A percentile compares a stretch with the other conserved stretches of the same genome.
These are phyloP conservation scores for Picochlorum costavermella DNA, from an alignment of 139 green algal genomes.

Conservation along the genomic window DNA sequence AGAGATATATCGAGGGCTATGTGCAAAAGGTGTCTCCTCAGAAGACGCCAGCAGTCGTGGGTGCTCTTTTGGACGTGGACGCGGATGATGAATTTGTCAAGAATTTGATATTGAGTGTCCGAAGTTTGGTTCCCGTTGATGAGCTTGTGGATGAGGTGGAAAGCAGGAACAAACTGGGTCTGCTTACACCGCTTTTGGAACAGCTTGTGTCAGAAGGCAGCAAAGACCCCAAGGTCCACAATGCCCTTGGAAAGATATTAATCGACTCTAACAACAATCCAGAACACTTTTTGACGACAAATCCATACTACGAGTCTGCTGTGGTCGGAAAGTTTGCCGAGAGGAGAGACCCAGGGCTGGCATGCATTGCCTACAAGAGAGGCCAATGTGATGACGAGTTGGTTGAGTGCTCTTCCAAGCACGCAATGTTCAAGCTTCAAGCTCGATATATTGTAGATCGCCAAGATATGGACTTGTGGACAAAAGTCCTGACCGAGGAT, in stretches of 20 bases:
- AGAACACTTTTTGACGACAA: slow-evolving; percentile 99
- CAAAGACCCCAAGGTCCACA: slow-evolving; percentile 92
- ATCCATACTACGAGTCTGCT: slow-evolving; percentile 95
- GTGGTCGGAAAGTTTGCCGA: slow-evolving; percentile 87
- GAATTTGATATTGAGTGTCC: slow-evolving; percentile 97
- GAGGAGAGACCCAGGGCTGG: slow-evolving; percentile 94
- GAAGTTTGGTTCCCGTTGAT: slow-evolving; percentile 81
- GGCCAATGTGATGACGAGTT: slow-evolving; percentile 94
- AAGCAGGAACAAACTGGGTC: slow-evolving; percentile 84
- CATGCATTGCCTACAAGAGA: slow-evolving; percentile 93
- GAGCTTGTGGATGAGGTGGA: slow-evolving; percentile 50
- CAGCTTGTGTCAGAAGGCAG: slow-evolving; percentile 91
- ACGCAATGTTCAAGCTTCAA: slow-evolving; percentile 97
- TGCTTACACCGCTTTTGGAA: slow-evolving; percentile 96
- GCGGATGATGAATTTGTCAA: slow-evolving; percentile 92
- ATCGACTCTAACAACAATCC: slow-evolving; percentile 99
- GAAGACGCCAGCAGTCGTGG: slow-evolving; percentile 76
- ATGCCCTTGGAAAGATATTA: slow-evolving; percentile 98
- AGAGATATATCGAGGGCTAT: slow-evolving; percentile 98
- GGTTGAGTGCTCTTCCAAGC: slow-evolving; percentile 91
- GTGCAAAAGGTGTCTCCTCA: slow-evolving; percentile 90
- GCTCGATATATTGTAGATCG: slow-evolving; percentile 94
- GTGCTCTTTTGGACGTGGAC: slow-evolving; percentile 92
- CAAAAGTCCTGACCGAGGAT: slow-evolving; percentile 76
- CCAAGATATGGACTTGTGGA: slow-evolving; percentile 84